Conservation (phyloP, 805 yeast genomes). For the Yarrowia keelungensis region DNA sequence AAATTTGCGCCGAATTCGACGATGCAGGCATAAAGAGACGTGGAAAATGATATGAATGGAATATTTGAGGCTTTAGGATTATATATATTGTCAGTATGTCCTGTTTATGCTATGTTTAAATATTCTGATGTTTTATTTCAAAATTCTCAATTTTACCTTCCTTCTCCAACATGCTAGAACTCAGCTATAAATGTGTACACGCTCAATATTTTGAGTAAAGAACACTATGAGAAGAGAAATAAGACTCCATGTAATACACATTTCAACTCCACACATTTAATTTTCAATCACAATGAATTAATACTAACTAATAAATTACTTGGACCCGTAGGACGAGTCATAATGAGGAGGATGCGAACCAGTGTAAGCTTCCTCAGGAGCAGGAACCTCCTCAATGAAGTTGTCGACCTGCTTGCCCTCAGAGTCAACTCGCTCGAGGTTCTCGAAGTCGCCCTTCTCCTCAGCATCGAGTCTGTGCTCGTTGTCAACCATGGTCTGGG, state of each 20-base stretch:
- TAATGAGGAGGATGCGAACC: slow-evolving; percentile 16
- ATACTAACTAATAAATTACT: slow-evolving; percentile 7
- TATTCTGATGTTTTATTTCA: too few relatives aligned
- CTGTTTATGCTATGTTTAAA: too few relatives aligned
- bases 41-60: too few relatives aligned
- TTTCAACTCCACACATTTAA: too few relatives aligned
- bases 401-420: slow-evolving; percentile 2
- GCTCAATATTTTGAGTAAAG: too few relatives aligned
- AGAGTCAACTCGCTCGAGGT: slow-evolving; percentile 26
- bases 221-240: too few relatives aligned
- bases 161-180: background rate
- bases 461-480: slow-evolving; percentile 8
- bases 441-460: slow-evolving; percentile 29
- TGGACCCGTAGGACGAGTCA: background rate
- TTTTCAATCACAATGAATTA: background rate
- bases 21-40: background rate
- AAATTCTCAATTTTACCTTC: background rate
- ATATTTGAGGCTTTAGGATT: too few relatives aligned
- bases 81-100: too few relatives aligned
- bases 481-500: background rate
- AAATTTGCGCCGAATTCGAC: background rate
- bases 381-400: background rate
- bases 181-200: too few relatives aligned
- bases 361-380: background rate
- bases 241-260: too few relatives aligned